phyloP scores from a whole-genome alignment of 257 asterid genomes.

The Solanum corneliomulleri region DNA sequence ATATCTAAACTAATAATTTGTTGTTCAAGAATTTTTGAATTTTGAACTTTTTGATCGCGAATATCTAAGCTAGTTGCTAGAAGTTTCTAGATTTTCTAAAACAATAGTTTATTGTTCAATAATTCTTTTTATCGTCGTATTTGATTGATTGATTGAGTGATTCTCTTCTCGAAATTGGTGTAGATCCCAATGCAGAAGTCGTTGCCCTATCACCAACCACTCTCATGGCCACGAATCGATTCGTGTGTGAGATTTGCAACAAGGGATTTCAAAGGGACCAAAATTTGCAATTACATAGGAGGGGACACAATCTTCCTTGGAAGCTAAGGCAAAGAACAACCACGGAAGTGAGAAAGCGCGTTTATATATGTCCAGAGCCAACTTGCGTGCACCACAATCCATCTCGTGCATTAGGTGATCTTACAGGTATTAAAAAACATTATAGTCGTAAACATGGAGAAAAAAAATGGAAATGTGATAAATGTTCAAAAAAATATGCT shows the following conservation, averaged over 20 bases:
- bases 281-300: conserved; percentile 67
- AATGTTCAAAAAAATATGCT: conserved; percentile 69
- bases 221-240: conserved; percentile 81
- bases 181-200: conserved; percentile 83
- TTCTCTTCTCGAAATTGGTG: not conserved
- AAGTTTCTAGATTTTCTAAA: not conserved
- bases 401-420: conserved; percentile 68
- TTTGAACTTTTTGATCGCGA: not conserved
- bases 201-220: conserved; percentile 78
- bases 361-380: conserved; percentile 76
- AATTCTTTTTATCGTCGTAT: not conserved
- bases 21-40: not conserved
- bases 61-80: not conserved
- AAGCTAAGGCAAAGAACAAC: conserved; percentile 60
- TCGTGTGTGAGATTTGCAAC: conserved; percentile 79
- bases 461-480: conserved; percentile 90
- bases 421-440: conserved; percentile 90
- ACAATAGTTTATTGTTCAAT: not conserved
- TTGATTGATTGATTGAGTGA: not conserved
- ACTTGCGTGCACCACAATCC: conserved; percentile 70
- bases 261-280: conserved; percentile 93
- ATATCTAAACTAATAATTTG: not conserved
- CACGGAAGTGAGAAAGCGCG: conserved; percentile 48
- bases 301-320: conserved; percentile 94
- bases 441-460: conserved; percentile 82